These are phyloP conservation scores for Saccharomycopsis fermentans DNA, from an alignment of 805 yeast genomes.

Conservation along the genomic window DNA sequence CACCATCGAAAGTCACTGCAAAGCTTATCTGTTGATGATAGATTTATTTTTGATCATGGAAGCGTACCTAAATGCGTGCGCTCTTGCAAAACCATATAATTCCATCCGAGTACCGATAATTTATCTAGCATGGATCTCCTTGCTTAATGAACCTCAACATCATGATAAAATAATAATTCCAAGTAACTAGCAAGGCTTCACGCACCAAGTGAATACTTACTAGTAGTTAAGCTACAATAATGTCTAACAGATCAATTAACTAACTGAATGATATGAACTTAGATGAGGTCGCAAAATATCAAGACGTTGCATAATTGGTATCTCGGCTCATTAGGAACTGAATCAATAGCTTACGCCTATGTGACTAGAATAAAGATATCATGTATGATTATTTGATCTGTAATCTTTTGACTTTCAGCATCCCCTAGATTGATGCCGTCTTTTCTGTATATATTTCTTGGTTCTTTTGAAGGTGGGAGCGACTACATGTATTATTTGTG, in stretches of 20 bases:
- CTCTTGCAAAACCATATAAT: not conserved
- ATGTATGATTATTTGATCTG: not conserved
- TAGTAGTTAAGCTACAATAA: no score
- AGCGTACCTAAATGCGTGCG: not conserved
- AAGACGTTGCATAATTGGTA: no score
- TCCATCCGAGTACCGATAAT: not conserved
- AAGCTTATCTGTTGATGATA: not conserved
- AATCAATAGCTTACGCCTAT: no score
- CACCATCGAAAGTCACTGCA: not conserved
- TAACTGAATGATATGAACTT: no score
- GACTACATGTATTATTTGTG: not conserved
- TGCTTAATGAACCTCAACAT: not conserved
- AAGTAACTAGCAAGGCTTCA: no score
- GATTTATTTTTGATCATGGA: not conserved
- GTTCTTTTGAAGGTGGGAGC: not conserved
- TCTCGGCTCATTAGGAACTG: no score
- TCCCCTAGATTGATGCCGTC: not conserved
- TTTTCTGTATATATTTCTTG: not conserved
- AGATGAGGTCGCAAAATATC: no score
- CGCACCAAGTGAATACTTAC: no score
- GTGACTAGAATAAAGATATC: not conserved
- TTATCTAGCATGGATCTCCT: not conserved
- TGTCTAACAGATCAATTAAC: no score
- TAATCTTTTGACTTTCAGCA: not conserved
- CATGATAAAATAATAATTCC: not conserved